Base-by-base conservation (phyloP, 2,329 filamentous ascomycete species). In the Lecanicillium sp. region DNA sequence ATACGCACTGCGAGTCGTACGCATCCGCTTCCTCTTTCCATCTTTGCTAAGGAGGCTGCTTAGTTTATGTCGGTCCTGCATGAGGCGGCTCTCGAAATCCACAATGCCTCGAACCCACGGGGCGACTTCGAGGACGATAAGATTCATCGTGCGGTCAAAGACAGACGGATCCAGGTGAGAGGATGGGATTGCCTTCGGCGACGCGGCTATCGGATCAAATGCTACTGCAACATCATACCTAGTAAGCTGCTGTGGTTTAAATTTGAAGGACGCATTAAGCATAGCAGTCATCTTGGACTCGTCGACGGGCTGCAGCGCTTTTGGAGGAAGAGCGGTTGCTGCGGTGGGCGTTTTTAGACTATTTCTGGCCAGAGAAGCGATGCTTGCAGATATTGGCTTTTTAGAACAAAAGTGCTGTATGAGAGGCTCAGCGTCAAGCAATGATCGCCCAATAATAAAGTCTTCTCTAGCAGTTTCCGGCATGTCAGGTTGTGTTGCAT, bases 21-120 rank as follows among this genome's bases (percentile, higher is more conserved):
- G 67, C 54, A 77, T 70, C 13, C 79, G 69, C 53, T 67, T 71
- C 15, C 49, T 47, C 35, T 49, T 53, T 12, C 71, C 73, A 5
- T 73, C 74, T 45, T 80, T 73, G 37, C 73, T 77, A 11, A 85
- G 60, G 1, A 87, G 57, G 38, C 68, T 77, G 46, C 76, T 78
- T 9, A 85, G 59, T 14, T 72, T 71, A 7, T 75, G 56, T 9
- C 86, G 75, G 46, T 86, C 76, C 44, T 77, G 67, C 51, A 87
- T 82, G 2, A 92, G 71, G 1, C 69, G 70, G 15, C 78, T 65
- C 49, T 96, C 90, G 53, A 82, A 84, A 0, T 79, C 70, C 2
- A 90, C 79, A 43, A 98, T 96, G 28, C 73, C 71, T 9, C 94
- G 83, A n/a, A 96, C 75, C 56, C 86, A 96, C 0, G 94, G 92